Evolutionary conservation across 1,139 yeast genomes (phyloP).

Genomic region (Taphrina deformans): DNA sequence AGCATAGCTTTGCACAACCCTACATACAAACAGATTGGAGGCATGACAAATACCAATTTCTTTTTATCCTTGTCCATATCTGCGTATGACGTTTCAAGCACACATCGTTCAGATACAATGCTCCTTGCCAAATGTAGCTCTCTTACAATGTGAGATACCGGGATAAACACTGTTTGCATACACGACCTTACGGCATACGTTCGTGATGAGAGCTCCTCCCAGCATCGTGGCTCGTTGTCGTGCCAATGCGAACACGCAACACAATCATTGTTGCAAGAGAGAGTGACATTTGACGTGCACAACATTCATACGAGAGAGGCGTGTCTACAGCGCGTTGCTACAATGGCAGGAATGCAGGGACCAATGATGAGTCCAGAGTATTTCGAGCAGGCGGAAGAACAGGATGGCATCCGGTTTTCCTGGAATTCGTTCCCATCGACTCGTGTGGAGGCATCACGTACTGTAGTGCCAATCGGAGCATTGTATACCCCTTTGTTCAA

Average conservation of each 20-base stretch:
- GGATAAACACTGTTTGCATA: too few species aligned
- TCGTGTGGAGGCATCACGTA: conserved; percentile 83
- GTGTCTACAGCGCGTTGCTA: neutral
- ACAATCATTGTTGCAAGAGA: neutral
- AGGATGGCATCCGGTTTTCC: conserved; percentile 83
- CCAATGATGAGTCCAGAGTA: conserved; percentile 26
- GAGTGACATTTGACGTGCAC: neutral
- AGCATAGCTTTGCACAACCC: neutral
- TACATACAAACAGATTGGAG: neutral
- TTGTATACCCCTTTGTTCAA: conserved; percentile 87
- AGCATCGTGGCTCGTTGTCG: neutral
- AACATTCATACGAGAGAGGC: neutral
- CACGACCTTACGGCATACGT: too few species aligned
- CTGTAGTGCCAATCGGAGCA: conserved; percentile 93
- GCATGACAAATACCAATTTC: too few species aligned
- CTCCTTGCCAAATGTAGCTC: too few species aligned
- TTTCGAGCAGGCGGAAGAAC: conserved; percentile 82
- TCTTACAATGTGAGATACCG: too few species aligned
- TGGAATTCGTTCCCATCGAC: conserved; percentile 93
- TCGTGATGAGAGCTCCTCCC: neutral
- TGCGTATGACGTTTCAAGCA: too few species aligned
- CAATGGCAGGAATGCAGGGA: conserved; percentile 23
- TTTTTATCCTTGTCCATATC: too few species aligned
- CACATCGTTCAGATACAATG: too few species aligned
- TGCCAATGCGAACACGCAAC: neutral